These are phyloP conservation scores for Saccharomycopsis selenospora DNA, from an alignment of 805 yeast species.

Conservation along the genomic window DNA sequence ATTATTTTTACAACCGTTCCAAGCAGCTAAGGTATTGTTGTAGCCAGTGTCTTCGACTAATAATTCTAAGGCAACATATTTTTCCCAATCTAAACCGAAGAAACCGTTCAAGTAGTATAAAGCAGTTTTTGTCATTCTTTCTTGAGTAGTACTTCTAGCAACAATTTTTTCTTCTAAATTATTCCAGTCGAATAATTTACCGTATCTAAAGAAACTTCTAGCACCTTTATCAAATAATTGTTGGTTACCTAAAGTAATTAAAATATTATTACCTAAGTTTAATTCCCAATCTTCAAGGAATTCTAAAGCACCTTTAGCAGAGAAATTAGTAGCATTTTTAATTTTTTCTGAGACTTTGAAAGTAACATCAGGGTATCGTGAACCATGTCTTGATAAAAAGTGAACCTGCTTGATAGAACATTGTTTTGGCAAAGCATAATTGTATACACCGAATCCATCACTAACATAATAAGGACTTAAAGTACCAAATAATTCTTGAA, in stretches of 20 bases:
- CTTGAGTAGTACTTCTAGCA: slow-evolving; percentile 35
- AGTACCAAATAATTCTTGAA: slow-evolving; percentile 20
- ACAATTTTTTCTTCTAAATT: slow-evolving; percentile 17
- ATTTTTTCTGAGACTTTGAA: slow-evolving; percentile 29
- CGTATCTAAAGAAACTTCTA: slow-evolving; percentile 21
- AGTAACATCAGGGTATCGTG: slow-evolving; percentile 50
- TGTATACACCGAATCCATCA: slow-evolving; percentile 22
- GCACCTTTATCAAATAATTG: slow-evolving; percentile 23
- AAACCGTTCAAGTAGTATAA: slow-evolving; percentile 43
- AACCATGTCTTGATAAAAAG: slow-evolving; percentile 70
- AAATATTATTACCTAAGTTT: slow-evolving; percentile 17
- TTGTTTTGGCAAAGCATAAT: slow-evolving; percentile 26
- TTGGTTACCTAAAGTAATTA: slow-evolving; percentile 23
- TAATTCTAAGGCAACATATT: slow-evolving; percentile 23
- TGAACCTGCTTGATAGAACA: slow-evolving; percentile 63
- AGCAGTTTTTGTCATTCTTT: slow-evolving; percentile 42
- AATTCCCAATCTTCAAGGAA: slow-evolving; percentile 41
- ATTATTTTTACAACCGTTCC: slow-evolving; percentile 11
- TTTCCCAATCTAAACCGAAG: slow-evolving; percentile 30
- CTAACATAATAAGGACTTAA: slow-evolving; percentile 22
- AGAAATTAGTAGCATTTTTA: slow-evolving; percentile 30
- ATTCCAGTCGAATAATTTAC: slow-evolving; percentile 18
- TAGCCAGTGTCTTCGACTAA: slow-evolving; percentile 21
- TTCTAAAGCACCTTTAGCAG: slow-evolving; percentile 39
- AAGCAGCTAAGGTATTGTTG: slow-evolving; percentile 22